Conservation (phyloP, 805 yeast species). For the Saccharomycopsis oosterbeekiorum region DNA sequence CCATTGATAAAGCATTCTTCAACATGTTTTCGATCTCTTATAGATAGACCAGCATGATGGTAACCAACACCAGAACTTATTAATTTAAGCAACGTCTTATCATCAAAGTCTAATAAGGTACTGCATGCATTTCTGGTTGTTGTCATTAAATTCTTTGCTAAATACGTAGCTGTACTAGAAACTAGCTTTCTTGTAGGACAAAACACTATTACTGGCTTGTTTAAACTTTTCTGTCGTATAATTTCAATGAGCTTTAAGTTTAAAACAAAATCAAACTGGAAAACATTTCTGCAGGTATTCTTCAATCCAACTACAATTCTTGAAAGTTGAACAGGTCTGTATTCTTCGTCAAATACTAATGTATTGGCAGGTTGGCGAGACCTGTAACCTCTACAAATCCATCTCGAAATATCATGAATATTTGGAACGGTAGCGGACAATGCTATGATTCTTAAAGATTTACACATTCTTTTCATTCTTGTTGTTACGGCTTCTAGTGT, state of each 20-base stretch:
- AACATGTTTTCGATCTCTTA: conserved; percentile 35
- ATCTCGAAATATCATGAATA: conserved; percentile 35
- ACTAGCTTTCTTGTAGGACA: conserved; percentile 46
- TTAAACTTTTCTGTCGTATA: conserved; percentile 29
- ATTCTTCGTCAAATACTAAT: conserved; percentile 37
- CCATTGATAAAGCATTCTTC: conserved; percentile 39
- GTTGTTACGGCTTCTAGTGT: conserved; percentile 39
- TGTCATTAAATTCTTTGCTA: conserved; percentile 20
- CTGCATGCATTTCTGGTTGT: too few species aligned
- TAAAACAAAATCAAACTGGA: conserved; percentile 36
- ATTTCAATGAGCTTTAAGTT: conserved; percentile 34
- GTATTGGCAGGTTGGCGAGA: conserved; percentile 26
- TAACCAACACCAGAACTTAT: conserved; percentile 34
- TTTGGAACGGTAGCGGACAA: conserved; percentile 48
- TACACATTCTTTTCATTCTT: conserved; percentile 34
- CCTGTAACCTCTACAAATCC: conserved; percentile 29
- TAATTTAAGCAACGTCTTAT: conserved; percentile 24
- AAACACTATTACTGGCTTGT: conserved; percentile 39
- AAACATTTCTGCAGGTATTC: conserved; percentile 32
- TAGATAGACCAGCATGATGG: conserved; percentile 50
- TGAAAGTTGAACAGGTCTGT: conserved; percentile 35
- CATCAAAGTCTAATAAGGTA: conserved; percentile 18
- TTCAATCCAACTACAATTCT: conserved; percentile 36
- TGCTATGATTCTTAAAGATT: conserved; percentile 33
- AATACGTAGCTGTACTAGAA: conserved; percentile 35